Base-by-base conservation (phyloP, 176 grass and related monocot genomes). In the Zea luxurians region DNA sequence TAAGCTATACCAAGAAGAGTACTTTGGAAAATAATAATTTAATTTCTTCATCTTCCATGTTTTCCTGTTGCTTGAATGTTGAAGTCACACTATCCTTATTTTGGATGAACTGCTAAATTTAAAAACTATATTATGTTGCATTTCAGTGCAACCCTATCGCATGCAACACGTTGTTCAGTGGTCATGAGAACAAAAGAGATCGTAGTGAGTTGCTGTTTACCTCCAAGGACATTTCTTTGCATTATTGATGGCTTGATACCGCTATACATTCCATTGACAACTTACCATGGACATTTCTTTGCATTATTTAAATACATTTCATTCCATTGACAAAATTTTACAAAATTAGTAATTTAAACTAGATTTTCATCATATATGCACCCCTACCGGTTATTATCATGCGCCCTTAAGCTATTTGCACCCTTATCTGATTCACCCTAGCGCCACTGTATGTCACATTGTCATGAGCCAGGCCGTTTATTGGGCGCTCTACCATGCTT, bases 61-160 rank as follows among this genome's bases (percentile, higher is more conserved):
- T 79, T 79, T 2, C 20, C 17, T 83, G 34, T 66, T 16, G 13
- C 35, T 87, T 66, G 42, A 71, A 50, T 37, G 46, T 67, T 52
- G 4, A 67, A 48, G 41, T 2, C 42, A n/a, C n/a, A n/a, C 27
- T 27, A 27, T 50, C 17, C 7, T 76, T 5, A 41, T 63, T 71
- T 68, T 18, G 1, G 11, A 41, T 68, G 64, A 83, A 55, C 12
- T 43, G 36, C 37, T 52, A 50, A 61, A 49, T 61, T 34, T 50
- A 34, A 13, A 48, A 80, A 48, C 11, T 48, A 63, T 62, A 16
- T 13, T 13, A 48, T 64, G 5, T 37, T 12, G 4, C 4, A 7
- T 64, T 64, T 35, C 27, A 27, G 27, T 64, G 9, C 7, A 64
- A 21, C 59, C 20, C 52, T 80, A 17, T 70, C 70, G 20, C 41